Evolutionary conservation across 208 protist genomes (phyloP).

Genomic region (Strigomonas culicis): DNA sequence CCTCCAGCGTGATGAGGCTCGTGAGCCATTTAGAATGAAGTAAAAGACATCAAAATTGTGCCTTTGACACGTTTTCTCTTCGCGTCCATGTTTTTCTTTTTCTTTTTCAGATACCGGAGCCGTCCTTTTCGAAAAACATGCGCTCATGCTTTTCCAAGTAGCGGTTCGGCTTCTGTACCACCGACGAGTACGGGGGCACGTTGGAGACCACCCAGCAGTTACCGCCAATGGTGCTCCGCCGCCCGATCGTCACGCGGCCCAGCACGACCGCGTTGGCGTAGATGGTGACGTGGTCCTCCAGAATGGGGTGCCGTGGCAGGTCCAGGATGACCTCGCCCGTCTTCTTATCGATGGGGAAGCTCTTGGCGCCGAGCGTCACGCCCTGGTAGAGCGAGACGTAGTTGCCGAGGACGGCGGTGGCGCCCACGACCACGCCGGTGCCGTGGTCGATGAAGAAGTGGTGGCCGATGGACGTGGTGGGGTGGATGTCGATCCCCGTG

Average conservation of each 20-base stretch:
- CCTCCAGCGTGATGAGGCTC: too few relatives aligned
- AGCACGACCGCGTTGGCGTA: slow-evolving; percentile 83
- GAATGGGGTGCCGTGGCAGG: slow-evolving; percentile 80
- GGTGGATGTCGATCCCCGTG: slow-evolving; percentile 89
- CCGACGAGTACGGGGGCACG: slow-evolving; percentile 44
- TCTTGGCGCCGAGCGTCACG: slow-evolving; percentile 81
- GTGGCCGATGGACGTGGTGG: slow-evolving; percentile 66
- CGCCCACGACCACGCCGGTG: slow-evolving; percentile 85
- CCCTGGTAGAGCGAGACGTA: slow-evolving; percentile 80
- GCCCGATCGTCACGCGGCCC: slow-evolving; percentile 75
- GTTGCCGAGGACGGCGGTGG: slow-evolving; percentile 79
- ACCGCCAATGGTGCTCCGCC: slow-evolving; percentile 66
- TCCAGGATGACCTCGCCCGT: slow-evolving; percentile 50
- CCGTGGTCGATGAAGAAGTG: slow-evolving; percentile 92
- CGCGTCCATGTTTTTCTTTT: background rate
- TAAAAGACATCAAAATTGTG: too few relatives aligned
- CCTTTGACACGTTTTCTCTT: too few relatives aligned
- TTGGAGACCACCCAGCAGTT: slow-evolving; percentile 59
- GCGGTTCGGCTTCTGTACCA: slow-evolving; percentile 43
- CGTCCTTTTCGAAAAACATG: slow-evolving; percentile 53
- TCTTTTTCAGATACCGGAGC: slow-evolving; percentile 42
- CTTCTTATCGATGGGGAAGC: slow-evolving; percentile 51
- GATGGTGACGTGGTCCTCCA: slow-evolving; percentile 78
- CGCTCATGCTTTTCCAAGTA: slow-evolving; percentile 28
- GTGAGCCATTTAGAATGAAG: too few relatives aligned